Base-by-base conservation (phyloP, 228 moss, liverwort and hornwort species). In the Sphagnum fallax region DNA sequence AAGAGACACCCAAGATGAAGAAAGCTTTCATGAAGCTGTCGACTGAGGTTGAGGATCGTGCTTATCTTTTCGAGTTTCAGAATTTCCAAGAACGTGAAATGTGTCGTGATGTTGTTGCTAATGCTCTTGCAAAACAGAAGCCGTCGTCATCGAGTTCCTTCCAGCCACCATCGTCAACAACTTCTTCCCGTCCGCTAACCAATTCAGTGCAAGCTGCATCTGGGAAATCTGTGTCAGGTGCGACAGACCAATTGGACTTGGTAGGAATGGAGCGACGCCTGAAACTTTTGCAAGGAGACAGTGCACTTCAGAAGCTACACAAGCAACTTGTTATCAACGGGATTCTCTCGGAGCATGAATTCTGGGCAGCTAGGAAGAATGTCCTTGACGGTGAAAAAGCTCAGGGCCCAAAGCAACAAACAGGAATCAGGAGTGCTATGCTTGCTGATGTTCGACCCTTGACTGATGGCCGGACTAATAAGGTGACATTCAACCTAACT, bases 401-500 rank as follows among this genome's bases (percentile, higher is more conserved):
- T 57, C 82, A 82, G 67, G 80, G 50, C 51, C 75, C 87, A 74
- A 93, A 88, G 77, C 98, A 98, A 69, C 88, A 85, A 66, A 86
- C 85, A 9, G 98, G 98, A 18, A 84, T 98, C 49, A 91, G 89
- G 72, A 98, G 91, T 70, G 93, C 90, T 48, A 98, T 98, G 98
- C 94, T 98, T 53, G 98, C 94, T 6, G 98, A 98, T 72, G 92
- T 93, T 13, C 90, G 93, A 12, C 98, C 93, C 6, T 71, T 92
- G 48, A 91, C 98, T 65, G 98, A 98, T 59, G 98, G 98, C 55
- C 77, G 85, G 74, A 94, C 92, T 4, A 98, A 98, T 67, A 98
- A 94, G 80, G 98, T 98, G 0, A 93, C 92, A 4, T 98, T 98
- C 76, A 98, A 94, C 73, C 89, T 98, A 10, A 93, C 98, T 63